Base-by-base conservation (phyloP, 78 protist genomes). In the Dictyostelium purpureum region DNA sequence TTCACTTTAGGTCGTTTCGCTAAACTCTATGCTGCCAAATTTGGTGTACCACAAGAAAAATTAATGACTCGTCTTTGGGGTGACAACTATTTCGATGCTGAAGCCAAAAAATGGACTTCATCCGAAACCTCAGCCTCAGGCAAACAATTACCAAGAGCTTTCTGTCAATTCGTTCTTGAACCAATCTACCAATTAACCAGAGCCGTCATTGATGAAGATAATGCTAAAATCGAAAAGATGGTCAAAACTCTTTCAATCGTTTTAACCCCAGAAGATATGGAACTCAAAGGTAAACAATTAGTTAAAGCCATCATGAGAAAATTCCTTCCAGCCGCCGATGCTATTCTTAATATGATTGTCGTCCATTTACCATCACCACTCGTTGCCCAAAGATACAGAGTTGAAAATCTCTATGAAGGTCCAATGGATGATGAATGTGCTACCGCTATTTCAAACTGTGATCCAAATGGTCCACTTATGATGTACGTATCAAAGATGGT, bases 401-500 rank as follows among this genome's bases (percentile, higher is more conserved):
- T 59, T 28, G 96, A 77, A 77, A 54, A 66, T 73, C 94, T 99
- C 49, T 99, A 99, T 98, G 95, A 95, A 51, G 99, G 99, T 51
- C 98, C 99, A 54, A 16, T 69, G 70, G 99, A 99, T 78, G 99
- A 98, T 77, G 96, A 73, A 21, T 87, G 79, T 87, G 98, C 97
- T 65, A 28, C 4, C 2, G 98, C 93, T 38, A 81, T 93, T 70
- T 4, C 51, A 21, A 57, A 85, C 63, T 98, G 99, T 94, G 97
- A 99, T 96, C 98, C 98, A 75, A 63, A 77, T n/a, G 99, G 98
- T 19, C 99, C 99, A 16, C 95, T 99, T 42, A 87, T 98, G 97
- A 79, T 99, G 97, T 99, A 99, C 98, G 96, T 99, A 74, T 96
- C 99, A 81, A 99, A 99, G 98, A 98, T 99, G 99, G 98, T 99